Conservation (phyloP, 2,329 filamentous ascomycete genomes). For the Paracoccidioides brasiliensis region DNA sequence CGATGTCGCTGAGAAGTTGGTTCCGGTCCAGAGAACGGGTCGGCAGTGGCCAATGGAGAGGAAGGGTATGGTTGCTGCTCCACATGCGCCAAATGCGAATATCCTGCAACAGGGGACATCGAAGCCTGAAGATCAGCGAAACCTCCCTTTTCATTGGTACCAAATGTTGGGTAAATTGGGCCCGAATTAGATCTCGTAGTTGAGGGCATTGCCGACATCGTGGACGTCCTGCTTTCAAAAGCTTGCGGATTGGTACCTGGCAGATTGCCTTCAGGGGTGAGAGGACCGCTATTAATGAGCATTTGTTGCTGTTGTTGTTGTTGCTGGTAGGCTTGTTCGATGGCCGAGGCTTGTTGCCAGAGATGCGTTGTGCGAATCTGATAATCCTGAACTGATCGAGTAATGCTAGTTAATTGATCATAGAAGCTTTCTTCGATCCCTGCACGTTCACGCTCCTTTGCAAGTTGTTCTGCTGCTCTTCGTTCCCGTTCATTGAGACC, state of each 20-base stretch:
- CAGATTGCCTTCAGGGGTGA: conserved; percentile 48
- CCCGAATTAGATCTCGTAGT: conserved; percentile 23
- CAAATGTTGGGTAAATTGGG: conserved; percentile 23
- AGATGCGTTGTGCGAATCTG: conserved; percentile 30
- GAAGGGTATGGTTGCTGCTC: conserved; percentile 16
- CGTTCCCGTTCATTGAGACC: conserved; percentile 43
- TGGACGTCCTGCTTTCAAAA: neutral
- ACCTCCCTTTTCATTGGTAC: conserved; percentile 14
- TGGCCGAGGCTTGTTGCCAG: conserved; percentile 31
- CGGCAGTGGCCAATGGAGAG: conserved; percentile 22
- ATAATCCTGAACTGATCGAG: conserved; percentile 31
- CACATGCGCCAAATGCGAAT: conserved; percentile 23
- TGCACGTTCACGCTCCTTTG: conserved; percentile 33
- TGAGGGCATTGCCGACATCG: conserved; percentile 16
- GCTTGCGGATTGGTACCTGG: conserved; percentile 36
- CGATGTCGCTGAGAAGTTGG: conserved; percentile 25
- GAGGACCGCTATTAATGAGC: conserved; percentile 30
- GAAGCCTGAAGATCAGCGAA: conserved; percentile 20
- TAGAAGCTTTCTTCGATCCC: conserved; percentile 31
- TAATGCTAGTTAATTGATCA: conserved; percentile 31
- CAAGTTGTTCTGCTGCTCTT: conserved; percentile 34
- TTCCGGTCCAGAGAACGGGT: conserved; percentile 20
- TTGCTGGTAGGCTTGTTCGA: conserved; percentile 33
- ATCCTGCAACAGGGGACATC: conserved; percentile 22
- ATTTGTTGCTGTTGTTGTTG: conserved; percentile 29